Evolutionary conservation across 345 rosid genomes (phyloP), one percentile per base, ranked within the genome.

Genomic region (Gossypium raimondii): DNA sequence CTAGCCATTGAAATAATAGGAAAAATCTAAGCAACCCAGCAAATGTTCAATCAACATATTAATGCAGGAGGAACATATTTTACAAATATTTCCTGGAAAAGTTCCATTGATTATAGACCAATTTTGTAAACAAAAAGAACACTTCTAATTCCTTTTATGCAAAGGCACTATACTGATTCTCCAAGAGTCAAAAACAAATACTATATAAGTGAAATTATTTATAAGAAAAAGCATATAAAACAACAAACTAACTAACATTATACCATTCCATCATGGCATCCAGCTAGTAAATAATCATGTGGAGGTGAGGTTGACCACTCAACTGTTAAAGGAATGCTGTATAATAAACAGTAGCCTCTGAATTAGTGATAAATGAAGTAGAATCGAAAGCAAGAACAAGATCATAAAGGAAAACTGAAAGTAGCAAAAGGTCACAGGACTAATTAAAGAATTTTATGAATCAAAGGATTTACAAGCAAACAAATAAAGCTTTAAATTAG

Each of bases 251-350:
- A 65, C 51, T 67, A 67, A 53, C 7, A 69, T 3, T 63, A 57
- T 87, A 93, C 99, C 83, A 83, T 87, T 81, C 98, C 98, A 80
- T 93, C 98, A 73, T 95, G 98, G 87, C 98, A 93, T 67, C 99
- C 99, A 80, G 84, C 98, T 75, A 93, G 92, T 64, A 95, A 83
- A 81, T 83, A 87, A 78, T 95, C 92, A 73, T 89, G 87, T 57
- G 86, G 88, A 24, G 76, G 79, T 58, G 79, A 76, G 74, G 87
- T 77, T 64, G 97, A 94, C 98, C 98, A 92, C 83, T 94, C 97
- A 78, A 92, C 83, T 61, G 95, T 87, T 83, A 91, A 82, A 68
- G 98, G 97, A 61, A 92, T 86, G 87, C 97, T 92, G 89, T 77
- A 76, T 13, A 50, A 76, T 38, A 78, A 38, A 69, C 34, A 61